Conservation (phyloP, 78 protist genomes). For the Anaeramoeba flamelloides region DNA sequence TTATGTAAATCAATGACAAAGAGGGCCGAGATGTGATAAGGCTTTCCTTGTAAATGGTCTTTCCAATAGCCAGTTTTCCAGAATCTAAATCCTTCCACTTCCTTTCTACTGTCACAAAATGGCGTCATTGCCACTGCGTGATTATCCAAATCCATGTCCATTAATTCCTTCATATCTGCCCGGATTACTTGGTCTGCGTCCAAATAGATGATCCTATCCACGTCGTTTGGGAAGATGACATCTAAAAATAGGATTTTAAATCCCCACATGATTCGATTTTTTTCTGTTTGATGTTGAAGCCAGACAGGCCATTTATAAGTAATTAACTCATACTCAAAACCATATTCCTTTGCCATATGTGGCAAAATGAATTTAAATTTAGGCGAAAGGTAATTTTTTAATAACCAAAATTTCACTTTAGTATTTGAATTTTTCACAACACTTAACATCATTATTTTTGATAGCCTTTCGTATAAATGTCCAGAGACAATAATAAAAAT, state of each 20-base stretch:
- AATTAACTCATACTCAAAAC: constrained; percentile 69
- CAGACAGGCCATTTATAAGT: constrained; percentile 91
- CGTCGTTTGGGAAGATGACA: constrained; percentile 80
- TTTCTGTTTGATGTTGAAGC: constrained; percentile 72
- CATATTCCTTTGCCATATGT: constrained; percentile 31
- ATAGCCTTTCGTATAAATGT: constrained; percentile 78
- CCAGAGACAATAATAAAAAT: constrained; percentile 90
- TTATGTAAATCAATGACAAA: constrained; percentile 77
- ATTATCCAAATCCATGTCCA: constrained; percentile 49
- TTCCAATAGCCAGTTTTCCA: constrained; percentile 82
- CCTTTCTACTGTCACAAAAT: constrained; percentile 18
- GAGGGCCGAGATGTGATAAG: constrained; percentile 89
- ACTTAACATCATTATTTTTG: constrained; percentile 72
- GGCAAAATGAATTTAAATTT: constrained; percentile 42
- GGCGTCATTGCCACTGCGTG: constrained; percentile 45
- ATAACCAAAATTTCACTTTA: constrained; percentile 83
- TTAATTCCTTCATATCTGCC: constrained; percentile 76
- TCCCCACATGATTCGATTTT: constrained; percentile 91
- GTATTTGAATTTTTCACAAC: constrained; percentile 42
- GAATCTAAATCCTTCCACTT: constrained; percentile 70
- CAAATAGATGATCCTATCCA: constrained; percentile 61
- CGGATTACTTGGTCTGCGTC: constrained; percentile 91
- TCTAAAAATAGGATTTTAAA: constrained; percentile 91
- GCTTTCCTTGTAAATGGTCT: constrained; percentile 55
- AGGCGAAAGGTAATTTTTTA: constrained; percentile 71